Percentiles rank a stretch among this genome's conserved stretches.
phyloP scores from a whole-genome alignment of 495 filamentous ascomycete species.

The Oleoguttula mirabilis region DNA sequence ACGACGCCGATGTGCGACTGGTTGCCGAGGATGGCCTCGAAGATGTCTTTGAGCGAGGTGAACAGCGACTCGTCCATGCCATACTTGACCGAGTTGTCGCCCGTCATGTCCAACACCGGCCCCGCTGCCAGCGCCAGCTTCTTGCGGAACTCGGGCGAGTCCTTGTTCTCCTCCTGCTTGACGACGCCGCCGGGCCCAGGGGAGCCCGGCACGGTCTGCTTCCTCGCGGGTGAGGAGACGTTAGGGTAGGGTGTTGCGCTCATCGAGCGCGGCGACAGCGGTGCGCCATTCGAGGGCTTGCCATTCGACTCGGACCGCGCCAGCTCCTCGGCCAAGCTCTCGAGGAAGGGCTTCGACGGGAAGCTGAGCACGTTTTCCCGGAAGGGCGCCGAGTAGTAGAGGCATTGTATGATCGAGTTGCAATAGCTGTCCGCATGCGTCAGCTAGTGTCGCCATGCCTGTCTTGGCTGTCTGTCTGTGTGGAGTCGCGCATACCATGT shows the following conservation, averaged over 20 bases:
- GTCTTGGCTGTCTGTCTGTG: too few relatives aligned
- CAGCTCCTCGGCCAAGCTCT: background rate
- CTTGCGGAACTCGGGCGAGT: constrained; percentile 92
- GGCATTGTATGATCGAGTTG: constrained; percentile 93
- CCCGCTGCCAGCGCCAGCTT: constrained; percentile 81
- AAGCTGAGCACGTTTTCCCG: constrained; percentile 92
- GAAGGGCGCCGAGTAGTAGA: constrained; percentile 91
- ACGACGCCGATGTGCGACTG: constrained; percentile 74
- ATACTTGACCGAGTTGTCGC: constrained; percentile 66
- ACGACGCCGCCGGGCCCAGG: constrained; percentile 29
- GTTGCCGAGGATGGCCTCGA: constrained; percentile 78
- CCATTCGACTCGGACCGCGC: background rate
- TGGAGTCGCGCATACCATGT: constrained; percentile 68
- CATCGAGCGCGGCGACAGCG: constrained; percentile 4
- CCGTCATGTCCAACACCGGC: constrained; percentile 68
- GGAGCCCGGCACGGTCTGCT: constrained; percentile 18
- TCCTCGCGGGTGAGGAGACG: constrained; percentile 15
- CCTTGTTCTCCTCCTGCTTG: constrained; percentile 60
- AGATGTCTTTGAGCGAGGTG: constrained; percentile 89
- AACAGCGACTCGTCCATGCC: constrained; percentile 93
- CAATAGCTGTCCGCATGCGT: constrained; percentile 54
- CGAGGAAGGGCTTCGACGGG: constrained; percentile 43
- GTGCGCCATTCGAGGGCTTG: constrained; percentile 2
- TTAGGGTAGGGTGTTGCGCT: constrained; percentile 17
- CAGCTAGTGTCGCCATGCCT: background rate